Evolutionary conservation across 2,329 filamentous ascomycete species (phyloP), one percentile per base, ranked within the genome.

Genomic region (Talaromyces rugulosus): DNA sequence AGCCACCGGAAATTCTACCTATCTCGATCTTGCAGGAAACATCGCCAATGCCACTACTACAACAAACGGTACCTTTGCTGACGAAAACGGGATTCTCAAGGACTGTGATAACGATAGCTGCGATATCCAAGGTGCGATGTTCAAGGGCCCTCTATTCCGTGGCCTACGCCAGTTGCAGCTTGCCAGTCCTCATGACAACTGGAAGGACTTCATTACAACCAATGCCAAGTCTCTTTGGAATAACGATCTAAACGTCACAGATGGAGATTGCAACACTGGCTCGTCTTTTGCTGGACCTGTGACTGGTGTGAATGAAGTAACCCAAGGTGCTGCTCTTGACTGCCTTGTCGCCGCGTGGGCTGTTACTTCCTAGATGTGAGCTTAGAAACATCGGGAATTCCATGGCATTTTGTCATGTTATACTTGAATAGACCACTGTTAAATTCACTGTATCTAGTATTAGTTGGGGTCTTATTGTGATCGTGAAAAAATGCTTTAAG

Each of bases 41-140:
- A 56, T 56, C 33, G 31, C 54, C n/a, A 56, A 56, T 16, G 54
- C 54, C 23, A 56, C 54, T 34, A 56, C 54, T 14, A 33, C 54
- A 16, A 40, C 4, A 28, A 56, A 56, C 36, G 14, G 54, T 28
- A 56, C 54, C 1, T 56, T 56, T 56, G 14, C 54, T 5, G n/a
- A 56, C 27, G 54, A 34, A 40, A 56, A 56, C 36, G 54, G 54
- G 4, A 18, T 56, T 3, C 12, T 56, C 2, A 28, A 12, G 4
- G 54, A 56, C 18, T 56, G 54, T 34, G 14, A 7, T 1, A 56
- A 18, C 4, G 33, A 33, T 28, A 33, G 54, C 54, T 56, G 54
- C 33, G 54, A 56, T 42, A 27, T 40, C 27, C 54, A 56, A 28
- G 28, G 14, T 23, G 33, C n/a, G 14, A 56, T 56, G 54, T 56